Evolutionary conservation across 257 asterid genomes (phyloP), one percentile per base, ranked within the genome.

Genomic region (Rehmannia glutinosa): DNA sequence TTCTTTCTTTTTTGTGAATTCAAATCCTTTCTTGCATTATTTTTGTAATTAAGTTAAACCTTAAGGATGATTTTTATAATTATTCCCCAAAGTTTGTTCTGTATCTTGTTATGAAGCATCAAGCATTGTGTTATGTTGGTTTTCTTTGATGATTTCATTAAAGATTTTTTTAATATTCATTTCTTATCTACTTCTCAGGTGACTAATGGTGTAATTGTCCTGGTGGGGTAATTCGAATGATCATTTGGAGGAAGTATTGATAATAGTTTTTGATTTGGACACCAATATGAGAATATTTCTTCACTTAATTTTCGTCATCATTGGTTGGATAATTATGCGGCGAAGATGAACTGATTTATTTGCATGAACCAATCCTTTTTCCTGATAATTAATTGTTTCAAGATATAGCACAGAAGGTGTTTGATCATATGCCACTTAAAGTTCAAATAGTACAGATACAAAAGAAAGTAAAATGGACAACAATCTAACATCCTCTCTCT

Each of bases 271-370:
- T 56, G 77, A 69, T 66, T 63, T 56, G 56, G 73, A 66, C 64
- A 24, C 73, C 56, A 65, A 23, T 42, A n/a, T n/a, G n/a, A n/a
- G n/a, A n/a, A n/a, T n/a, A n/a, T n/a, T n/a, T n/a, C n/a, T n/a
- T n/a, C n/a, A n/a, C n/a, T 71, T 72, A 55, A 55, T 25, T 32
- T 36, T 79, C 67, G 39, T 68, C 43, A 67, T 53, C 55, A 10
- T 13, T 20, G 33, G 65, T 56, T 77, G 67, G 66, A 65, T 72
- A 62, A 63, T 67, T 76, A 76, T 19, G 78, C 70, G 72, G 81
- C 72, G 82, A 75, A 60, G 81, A 51, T 63, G 70, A 58, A 62
- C 53, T 68, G 60, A 42, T n/a, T 19, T 63, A 7, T 38, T 8
- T 33, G n/a, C n/a, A n/a, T n/a, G n/a, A n/a, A n/a, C n/a, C n/a